These are phyloP conservation scores for Fusarium tjaetaba DNA, from an alignment of 2,329 filamentous ascomycete species.

Conservation along the genomic window DNA sequence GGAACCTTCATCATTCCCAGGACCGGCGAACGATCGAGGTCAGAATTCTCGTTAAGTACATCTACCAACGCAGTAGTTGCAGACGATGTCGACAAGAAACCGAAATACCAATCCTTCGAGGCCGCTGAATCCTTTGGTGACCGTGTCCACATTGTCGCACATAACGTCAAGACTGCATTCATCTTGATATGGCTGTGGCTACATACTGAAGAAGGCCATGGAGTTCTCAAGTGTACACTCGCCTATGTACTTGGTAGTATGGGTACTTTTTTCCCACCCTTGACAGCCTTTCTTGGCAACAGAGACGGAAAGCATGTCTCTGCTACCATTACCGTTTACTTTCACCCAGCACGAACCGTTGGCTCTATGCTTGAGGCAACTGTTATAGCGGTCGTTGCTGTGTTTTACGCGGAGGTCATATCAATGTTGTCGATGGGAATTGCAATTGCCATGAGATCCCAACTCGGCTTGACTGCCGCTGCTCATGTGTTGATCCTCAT, in stretches of 20 bases:
- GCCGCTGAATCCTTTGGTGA: conserved; percentile 48
- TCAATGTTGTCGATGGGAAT: conserved; percentile 89
- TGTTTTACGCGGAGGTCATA: conserved; percentile 75
- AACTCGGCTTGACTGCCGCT: conserved; percentile 71
- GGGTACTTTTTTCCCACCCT: conserved; percentile 80
- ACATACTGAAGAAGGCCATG: conserved; percentile 77
- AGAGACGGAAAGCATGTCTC: conserved; percentile 95
- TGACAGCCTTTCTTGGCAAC: conserved; percentile 79
- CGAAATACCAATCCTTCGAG: conserved; percentile 33
- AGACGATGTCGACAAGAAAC: conserved; percentile 12
- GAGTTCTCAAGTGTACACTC: conserved; percentile 89
- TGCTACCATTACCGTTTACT: conserved; percentile 93
- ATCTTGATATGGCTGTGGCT: conserved; percentile 66
- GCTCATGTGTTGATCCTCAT: conserved; percentile 84
- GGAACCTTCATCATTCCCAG: conserved; percentile 87
- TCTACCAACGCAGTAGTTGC: conserved; percentile 46
- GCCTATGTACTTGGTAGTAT: conserved; percentile 89
- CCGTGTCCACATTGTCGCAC: conserved; percentile 47
- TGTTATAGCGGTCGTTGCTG: conserved; percentile 78
- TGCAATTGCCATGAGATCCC: conserved; percentile 78
- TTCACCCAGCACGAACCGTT: conserved; percentile 85
- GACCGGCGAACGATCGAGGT: conserved; percentile 85
- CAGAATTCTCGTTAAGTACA: conserved; percentile 79
- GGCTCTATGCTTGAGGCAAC: conserved; percentile 92
- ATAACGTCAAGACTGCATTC: conserved; percentile 52